phyloP scores from a whole-genome alignment of 352 stramenopile species.

The Pythium scleroteichum region DNA sequence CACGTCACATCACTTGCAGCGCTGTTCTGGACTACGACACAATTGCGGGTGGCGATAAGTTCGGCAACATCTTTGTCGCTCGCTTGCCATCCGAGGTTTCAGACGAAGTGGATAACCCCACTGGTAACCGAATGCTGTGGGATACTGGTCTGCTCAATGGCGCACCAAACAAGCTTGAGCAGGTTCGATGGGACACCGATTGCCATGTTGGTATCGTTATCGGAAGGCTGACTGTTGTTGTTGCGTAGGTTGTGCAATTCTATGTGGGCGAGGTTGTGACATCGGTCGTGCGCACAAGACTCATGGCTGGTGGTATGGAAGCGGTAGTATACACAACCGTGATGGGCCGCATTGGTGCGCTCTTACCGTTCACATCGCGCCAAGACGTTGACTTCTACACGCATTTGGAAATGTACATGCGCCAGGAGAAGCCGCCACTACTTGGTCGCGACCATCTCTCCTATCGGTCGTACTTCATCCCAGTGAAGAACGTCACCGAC shows the following conservation, averaged over 20 bases:
- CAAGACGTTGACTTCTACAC: constrained; percentile 99
- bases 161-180: constrained; percentile 97
- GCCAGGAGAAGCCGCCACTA: constrained; percentile 89
- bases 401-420: constrained; percentile 97
- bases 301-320: constrained; percentile 96
- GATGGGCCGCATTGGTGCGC: constrained; percentile 94
- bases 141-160: constrained; percentile 91
- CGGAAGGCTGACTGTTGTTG: not conserved
- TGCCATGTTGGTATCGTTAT: not conserved
- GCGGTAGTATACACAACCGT: constrained; percentile 98
- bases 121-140: constrained; percentile 96
- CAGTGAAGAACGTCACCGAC: constrained; percentile 98
- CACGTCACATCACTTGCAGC: constrained; percentile 81
- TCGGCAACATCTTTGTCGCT: constrained; percentile 98
- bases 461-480: constrained; percentile 98
- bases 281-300: constrained; percentile 92
- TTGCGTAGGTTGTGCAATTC: constrained; percentile 88
- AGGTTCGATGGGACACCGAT: constrained; percentile 41
- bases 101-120: constrained; percentile 96
- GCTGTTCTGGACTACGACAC: constrained; percentile 98
- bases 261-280: constrained; percentile 99
- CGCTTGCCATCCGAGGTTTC: constrained; percentile 92
- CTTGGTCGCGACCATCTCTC: constrained; percentile 96
- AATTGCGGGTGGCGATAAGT: constrained; percentile 97
- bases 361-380: constrained; percentile 96